These are phyloP conservation scores for Pythium guiyangense DNA, from an alignment of 352 stramenopile genomes.

Conservation along the genomic window DNA sequence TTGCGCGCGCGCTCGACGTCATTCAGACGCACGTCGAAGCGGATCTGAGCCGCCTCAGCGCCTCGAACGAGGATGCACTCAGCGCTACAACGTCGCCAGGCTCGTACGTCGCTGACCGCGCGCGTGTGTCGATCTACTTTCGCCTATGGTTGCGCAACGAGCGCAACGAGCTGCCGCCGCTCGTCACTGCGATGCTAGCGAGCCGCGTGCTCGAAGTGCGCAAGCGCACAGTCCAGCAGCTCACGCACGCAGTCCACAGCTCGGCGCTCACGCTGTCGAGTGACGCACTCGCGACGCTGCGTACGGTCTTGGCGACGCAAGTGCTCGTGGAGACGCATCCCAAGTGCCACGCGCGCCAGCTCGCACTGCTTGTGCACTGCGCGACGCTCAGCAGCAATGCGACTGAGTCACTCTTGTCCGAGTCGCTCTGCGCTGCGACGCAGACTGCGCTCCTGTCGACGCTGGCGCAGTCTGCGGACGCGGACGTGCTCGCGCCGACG, in stretches of 20 bases:
- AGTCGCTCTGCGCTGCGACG: constrained; percentile 15
- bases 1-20: constrained; percentile 7
- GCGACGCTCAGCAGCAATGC: constrained; percentile 12
- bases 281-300: constrained; percentile 18
- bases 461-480: constrained; percentile 39
- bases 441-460: constrained; percentile 19
- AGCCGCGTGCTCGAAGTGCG: constrained; percentile 51
- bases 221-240: constrained; percentile 53
- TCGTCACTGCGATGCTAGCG: constrained; percentile 33
- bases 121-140: constrained; percentile 50
- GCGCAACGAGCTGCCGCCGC: constrained; percentile 1
- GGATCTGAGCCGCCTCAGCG: constrained; percentile 18
- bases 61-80: constrained; percentile 2
- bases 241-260: constrained; percentile 23
- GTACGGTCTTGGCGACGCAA: constrained; percentile 37
- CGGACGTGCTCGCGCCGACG: constrained; percentile 42
- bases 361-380: constrained; percentile 46
- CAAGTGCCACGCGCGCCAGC: constrained; percentile 48
- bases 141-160: constrained; percentile 7
- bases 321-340: constrained; percentile 60
- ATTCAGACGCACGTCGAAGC: constrained; percentile 25
- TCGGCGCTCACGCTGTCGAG: constrained; percentile 8
- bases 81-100: constrained; percentile 16
- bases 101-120: constrained; percentile 39
- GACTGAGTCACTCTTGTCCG: constrained; percentile 9